Conservation (phyloP, 148 eudicot genomes). For the Rhododendron vialii region DNA sequence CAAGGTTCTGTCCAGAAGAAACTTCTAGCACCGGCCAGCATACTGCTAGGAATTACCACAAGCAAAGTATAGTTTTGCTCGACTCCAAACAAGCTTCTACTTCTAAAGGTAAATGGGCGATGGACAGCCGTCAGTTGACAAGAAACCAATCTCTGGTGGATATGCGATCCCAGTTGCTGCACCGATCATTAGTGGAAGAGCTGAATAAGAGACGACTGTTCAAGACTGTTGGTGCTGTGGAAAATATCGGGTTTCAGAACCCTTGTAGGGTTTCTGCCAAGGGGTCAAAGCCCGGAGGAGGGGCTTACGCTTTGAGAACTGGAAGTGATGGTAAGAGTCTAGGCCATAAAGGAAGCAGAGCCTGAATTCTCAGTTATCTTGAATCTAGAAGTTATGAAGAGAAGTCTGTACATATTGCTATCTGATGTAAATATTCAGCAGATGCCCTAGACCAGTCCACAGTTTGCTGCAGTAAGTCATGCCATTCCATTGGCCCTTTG, state of each 20-base stretch:
- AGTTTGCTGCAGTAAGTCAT: neutral
- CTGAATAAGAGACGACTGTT: slow-evolving; percentile 37
- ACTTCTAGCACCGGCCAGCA: slow-evolving; percentile 1
- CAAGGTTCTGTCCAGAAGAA: slow-evolving; percentile 25
- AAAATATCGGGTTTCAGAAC: slow-evolving; percentile 38
- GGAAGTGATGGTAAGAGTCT: slow-evolving; percentile 10
- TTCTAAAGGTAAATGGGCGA: slow-evolving; percentile 10
- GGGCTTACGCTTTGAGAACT: neutral
- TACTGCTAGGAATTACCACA: neutral
- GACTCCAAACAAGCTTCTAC: slow-evolving; percentile 20
- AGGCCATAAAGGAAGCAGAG: slow-evolving; percentile 11
- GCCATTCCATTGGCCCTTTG: neutral
- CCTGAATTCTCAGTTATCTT: neutral
- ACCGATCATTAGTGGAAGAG: slow-evolving; percentile 39
- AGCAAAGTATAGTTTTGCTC: slow-evolving; percentile 12
- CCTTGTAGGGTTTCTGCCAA: slow-evolving; percentile 25
- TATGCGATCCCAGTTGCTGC: slow-evolving; percentile 46
- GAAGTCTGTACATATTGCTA: neutral
- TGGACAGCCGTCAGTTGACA: slow-evolving; percentile 20
- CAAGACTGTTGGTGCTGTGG: slow-evolving; percentile 42
- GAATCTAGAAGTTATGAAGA: neutral
- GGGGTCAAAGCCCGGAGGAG: slow-evolving; percentile 1
- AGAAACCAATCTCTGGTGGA: slow-evolving; percentile 46
- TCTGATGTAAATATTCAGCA: neutral
- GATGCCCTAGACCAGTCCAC: neutral